Percentiles rank a stretch among this genome's conserved stretches.
phyloP scores from a whole-genome alignment of 768 basidiomycete genomes.

The Austroboletus festivus region DNA sequence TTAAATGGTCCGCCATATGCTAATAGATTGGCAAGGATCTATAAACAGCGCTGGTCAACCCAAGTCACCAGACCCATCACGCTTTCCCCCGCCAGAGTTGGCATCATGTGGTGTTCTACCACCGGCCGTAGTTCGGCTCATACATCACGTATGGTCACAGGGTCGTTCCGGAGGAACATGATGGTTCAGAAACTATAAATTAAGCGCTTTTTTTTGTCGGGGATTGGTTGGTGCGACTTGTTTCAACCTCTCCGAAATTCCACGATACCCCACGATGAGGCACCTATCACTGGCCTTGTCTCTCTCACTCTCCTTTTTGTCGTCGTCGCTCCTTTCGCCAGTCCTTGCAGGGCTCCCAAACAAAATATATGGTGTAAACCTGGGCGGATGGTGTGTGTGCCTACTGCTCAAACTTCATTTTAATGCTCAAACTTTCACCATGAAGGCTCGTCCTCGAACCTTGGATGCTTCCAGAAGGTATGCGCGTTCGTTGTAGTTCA shows the following conservation, averaged over 20 bases:
- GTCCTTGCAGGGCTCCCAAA: constrained; percentile 21
- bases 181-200: constrained; percentile 7
- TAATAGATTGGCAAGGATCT: too few relatives aligned
- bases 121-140: not conserved
- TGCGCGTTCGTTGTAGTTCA: not conserved
- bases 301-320: constrained; percentile 10
- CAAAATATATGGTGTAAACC: constrained; percentile 70
- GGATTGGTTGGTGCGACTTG: not conserved
- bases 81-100: constrained; percentile 1
- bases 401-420: not conserved
- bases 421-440: constrained; percentile 3
- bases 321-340: constrained; percentile 11
- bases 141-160: constrained; percentile 1
- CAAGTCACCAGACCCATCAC: constrained; percentile 6
- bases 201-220: not conserved
- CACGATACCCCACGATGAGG: constrained; percentile 17
- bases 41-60: too few relatives aligned
- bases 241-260: not conserved
- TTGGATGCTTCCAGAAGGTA: constrained; percentile 81
- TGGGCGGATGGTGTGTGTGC: constrained; percentile 58
- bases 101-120: not conserved
- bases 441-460: constrained; percentile 71
- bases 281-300: constrained; percentile 8
- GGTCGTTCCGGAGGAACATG: not conserved
- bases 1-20: not conserved